Evolutionary conservation across 2,329 filamentous ascomycete species (phyloP).

Genomic region (Talaromyces pinophilus): DNA sequence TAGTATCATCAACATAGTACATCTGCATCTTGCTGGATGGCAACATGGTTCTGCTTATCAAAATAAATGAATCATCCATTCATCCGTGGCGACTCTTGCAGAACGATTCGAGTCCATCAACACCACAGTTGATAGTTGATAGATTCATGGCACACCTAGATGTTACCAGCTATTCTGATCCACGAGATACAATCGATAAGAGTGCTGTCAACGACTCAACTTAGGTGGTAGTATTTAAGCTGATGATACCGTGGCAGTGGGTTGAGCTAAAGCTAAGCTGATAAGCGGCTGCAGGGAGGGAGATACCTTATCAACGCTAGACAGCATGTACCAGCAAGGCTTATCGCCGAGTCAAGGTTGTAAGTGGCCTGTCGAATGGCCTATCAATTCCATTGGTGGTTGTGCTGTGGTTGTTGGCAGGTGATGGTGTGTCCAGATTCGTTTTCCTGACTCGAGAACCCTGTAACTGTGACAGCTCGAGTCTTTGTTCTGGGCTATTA

Average conservation of each 20-base stretch:
- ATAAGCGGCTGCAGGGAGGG: constrained; percentile 3
- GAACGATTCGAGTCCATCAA: not conserved
- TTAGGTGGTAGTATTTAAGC: constrained; percentile 6
- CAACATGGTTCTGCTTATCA: not conserved
- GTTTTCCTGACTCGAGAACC: not conserved
- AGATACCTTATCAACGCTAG: constrained; percentile 4
- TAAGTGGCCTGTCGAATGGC: not conserved
- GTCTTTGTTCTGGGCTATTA: not conserved
- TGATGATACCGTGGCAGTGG: constrained; percentile 19
- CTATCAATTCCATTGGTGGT: not conserved
- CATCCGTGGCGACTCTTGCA: not conserved
- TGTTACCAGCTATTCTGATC: not conserved
- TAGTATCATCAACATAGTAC: not conserved
- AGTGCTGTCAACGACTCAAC: not conserved
- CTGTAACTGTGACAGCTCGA: constrained; percentile 13
- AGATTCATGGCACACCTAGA: not conserved
- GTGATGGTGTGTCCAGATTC: not conserved
- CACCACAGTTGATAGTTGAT: not conserved
- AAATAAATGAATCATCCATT: not conserved
- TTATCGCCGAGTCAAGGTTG: not conserved
- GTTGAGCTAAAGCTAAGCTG: constrained; percentile 8
- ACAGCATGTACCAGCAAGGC: not conserved
- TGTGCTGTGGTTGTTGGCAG: not conserved
- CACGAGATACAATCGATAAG: constrained; percentile 7
- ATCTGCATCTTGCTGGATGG: not conserved